Base-by-base conservation (phyloP, 805 yeast genomes). In the Yarrowia sp. region DNA sequence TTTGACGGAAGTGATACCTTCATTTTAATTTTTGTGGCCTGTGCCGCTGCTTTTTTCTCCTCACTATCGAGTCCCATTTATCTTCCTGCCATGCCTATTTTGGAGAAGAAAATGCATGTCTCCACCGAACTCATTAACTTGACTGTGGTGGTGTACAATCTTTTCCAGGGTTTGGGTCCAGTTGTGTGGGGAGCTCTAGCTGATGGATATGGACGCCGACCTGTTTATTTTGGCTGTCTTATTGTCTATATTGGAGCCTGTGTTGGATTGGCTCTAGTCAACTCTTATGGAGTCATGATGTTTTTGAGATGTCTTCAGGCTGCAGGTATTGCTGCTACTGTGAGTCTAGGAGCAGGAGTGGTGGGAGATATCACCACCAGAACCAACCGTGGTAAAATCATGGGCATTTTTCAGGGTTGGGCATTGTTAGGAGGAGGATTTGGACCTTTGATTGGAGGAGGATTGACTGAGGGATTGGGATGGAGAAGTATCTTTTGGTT, bases 121-220 rank as follows among this genome's bases (percentile, higher is more conserved):
- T 70, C 85, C 2, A 83, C 83, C 52, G 86, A 84, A 61, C 74
- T 79, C 59, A 84, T 86, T 65, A 89, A 90, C 70, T 69, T 88
- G 19, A 83, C 95, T 0, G 87, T 92, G 30, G 92, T 90, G 1
- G 86, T 89, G 0, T 91, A 90, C 70, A 80, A 88, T 52, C 72
- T 89, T 14, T 81, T 88, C 61, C 97, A 91, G 74, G 96, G 96
- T 1, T 64, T 89, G 0, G 75, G 89, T 0, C 97, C 97, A 0
- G 81, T 88, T 0, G 71, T 89, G n/a, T 80, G 87, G 72, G 87
- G 92, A 0, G 80, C 85, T 5, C 70, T 89, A n/a, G 88, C 93
- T 0, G 97, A 91, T 72, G 72, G 78, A 2, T 75, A 81, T 51
- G 96, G 96, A 0, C 81, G 96, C 67, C 76, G 96, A 51, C 92